These are phyloP conservation scores for Trichoderma simmonsii DNA, from an alignment of 2,329 filamentous ascomycete genomes.

Conservation along the genomic window DNA sequence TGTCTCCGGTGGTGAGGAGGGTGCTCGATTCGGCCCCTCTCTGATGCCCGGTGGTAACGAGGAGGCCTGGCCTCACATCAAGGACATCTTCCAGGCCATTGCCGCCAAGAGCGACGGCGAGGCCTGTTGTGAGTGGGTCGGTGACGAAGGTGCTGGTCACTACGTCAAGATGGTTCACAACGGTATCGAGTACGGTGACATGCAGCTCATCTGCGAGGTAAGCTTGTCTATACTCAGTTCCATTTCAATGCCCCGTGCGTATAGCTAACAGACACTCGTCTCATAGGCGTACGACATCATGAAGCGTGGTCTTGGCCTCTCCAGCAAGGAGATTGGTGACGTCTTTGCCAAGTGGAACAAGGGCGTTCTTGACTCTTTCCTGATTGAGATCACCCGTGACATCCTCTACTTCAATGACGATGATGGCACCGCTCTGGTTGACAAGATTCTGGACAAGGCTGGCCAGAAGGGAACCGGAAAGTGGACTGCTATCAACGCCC, in stretches of 20 bases:
- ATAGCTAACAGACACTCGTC: constrained; percentile 3
- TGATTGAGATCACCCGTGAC: constrained; percentile 98
- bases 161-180: constrained; percentile 99
- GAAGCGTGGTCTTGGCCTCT: constrained; percentile 92
- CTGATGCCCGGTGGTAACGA: constrained; percentile 99
- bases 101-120: constrained; percentile 96
- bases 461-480: constrained; percentile 99
- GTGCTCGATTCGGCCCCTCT: constrained; percentile 93
- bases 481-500: constrained; percentile 99
- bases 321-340: constrained; percentile 92
- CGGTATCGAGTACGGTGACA: constrained; percentile 99
- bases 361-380: constrained; percentile 97
- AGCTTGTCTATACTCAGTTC: constrained; percentile 27
- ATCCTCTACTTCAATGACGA: constrained; percentile 99
- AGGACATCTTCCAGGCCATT: constrained; percentile 98
- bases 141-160: constrained; percentile 98
- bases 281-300: constrained; percentile 95
- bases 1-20: constrained; percentile 99
- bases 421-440: constrained; percentile 82
- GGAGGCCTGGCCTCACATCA: constrained; percentile 96
- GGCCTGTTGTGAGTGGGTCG: constrained; percentile 99
- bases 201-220: constrained; percentile 99
- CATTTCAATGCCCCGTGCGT: background rate
- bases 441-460: constrained; percentile 98
- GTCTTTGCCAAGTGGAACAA: constrained; percentile 96